These are phyloP conservation scores for Miamiensis avidus DNA, from an alignment of 169 alveolate species.

Conservation along the genomic window DNA sequence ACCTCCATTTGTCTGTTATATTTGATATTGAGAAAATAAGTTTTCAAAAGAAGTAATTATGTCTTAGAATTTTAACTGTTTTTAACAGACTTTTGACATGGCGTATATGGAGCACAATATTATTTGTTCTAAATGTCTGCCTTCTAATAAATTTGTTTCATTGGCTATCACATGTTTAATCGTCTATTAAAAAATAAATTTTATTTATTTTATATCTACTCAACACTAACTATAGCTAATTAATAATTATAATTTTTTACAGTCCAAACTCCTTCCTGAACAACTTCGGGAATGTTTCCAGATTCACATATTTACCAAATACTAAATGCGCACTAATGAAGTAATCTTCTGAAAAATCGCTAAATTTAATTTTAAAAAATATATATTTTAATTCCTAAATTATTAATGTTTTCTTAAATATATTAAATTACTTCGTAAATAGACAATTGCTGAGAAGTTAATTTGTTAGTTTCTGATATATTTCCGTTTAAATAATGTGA, in stretches of 20 bases:
- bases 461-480: not conserved
- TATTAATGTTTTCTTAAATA: not conserved
- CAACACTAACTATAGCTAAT: too few species aligned
- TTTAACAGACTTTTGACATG: not conserved
- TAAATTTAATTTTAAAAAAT: not conserved
- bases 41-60: constrained; percentile 9
- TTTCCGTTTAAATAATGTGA: constrained; percentile 6
- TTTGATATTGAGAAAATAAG: not conserved
- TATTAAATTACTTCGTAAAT: not conserved
- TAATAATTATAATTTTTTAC: not conserved
- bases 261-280: constrained; percentile 20
- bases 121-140: constrained; percentile 19
- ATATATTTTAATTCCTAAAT: not conserved
- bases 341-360: constrained; percentile 25
- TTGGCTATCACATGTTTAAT: constrained; percentile 21
- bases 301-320: constrained; percentile 1
- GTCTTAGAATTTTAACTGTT: not conserved
- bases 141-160: constrained; percentile 8
- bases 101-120: constrained; percentile 15
- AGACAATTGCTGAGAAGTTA: not conserved
- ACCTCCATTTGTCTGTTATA: not conserved
- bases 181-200: not conserved
- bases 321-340: constrained; percentile 17
- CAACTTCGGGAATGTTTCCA: not conserved
- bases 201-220: too few species aligned